Percentiles rank a stretch among this genome's conserved stretches.
Conservation (phyloP, 2,329 filamentous ascomycete species). For the Calonectria honghensis region DNA sequence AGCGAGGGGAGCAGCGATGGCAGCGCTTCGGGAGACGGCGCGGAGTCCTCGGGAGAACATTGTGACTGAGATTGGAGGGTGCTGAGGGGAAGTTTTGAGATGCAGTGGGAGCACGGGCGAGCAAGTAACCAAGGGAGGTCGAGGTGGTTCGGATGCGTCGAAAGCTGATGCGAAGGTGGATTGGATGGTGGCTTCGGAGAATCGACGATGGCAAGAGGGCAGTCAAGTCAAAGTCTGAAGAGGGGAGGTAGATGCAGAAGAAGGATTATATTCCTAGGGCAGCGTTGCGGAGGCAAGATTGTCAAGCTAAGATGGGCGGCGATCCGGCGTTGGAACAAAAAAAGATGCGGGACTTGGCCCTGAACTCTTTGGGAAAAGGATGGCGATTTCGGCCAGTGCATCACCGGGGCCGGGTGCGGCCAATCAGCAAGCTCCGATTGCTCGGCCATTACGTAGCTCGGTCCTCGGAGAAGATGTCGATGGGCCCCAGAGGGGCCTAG, state of each 20-base stretch:
- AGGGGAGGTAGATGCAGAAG: conserved; percentile 26
- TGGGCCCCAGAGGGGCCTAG: conserved; percentile 21
- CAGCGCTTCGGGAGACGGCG: conserved; percentile 66
- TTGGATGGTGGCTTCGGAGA: background rate
- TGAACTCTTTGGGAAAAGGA: conserved; percentile 42
- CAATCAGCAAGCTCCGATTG: conserved; percentile 55
- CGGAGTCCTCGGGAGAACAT: conserved; percentile 70
- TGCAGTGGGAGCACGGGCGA: conserved; percentile 15
- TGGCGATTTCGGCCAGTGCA: conserved; percentile 57
- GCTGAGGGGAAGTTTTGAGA: conserved; percentile 20
- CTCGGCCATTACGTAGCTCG: conserved; percentile 58
- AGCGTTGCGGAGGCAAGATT: conserved; percentile 48
- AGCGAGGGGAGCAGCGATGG: conserved; percentile 62
- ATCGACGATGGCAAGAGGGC: conserved; percentile 23
- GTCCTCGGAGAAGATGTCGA: conserved; percentile 53
- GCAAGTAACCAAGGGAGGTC: conserved; percentile 23
- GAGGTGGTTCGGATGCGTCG: conserved; percentile 20
- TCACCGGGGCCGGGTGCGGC: conserved; percentile 41
- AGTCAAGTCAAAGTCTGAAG: conserved; percentile 1
- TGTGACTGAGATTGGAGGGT: conserved; percentile 49
- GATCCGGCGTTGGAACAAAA: conserved; percentile 51
- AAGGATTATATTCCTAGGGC: conserved; percentile 33
- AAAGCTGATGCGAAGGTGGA: background rate
- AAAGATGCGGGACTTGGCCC: conserved; percentile 57
- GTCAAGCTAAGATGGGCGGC: conserved; percentile 45